Base-by-base conservation (phyloP, 2,329 filamentous ascomycete genomes). In the Biscogniauxia sp. region DNA sequence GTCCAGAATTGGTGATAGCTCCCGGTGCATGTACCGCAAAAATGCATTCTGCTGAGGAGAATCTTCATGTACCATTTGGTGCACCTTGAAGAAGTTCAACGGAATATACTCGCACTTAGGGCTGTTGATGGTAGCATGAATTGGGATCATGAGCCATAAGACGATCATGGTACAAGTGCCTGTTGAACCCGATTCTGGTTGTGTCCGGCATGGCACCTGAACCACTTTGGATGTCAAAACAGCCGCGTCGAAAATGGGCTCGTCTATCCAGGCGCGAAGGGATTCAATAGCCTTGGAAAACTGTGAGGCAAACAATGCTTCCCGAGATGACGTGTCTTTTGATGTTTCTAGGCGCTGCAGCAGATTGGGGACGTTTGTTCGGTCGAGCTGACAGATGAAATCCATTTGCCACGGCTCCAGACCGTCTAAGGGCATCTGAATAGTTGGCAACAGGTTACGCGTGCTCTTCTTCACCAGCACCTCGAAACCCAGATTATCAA, bases 41-140 rank as follows among this genome's bases (percentile, higher is more conserved):
- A 91, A 91, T 2, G 80, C 81, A 4, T 84, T 79, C 52, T 86
- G 81, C 64, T 86, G 83, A 0, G 79, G 75, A 32, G 81, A 78
- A 61, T 79, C 80, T 26, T 80, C 77, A 66, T 87, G 83, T 0
- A 85, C 80, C 63, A 88, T 82, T 72, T 91, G 89, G 60, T 88
- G 86, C 7, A 83, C 78, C 65, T 84, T 86, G 77, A 91, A 90
- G 65, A 91, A 86, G 52, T 76, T 82, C 28, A 90, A 75, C 0
- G 88, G 87, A 1, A 83, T 79, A 64, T 89, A 88, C 58, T 82
- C 79, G 68, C 84, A 83, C 26, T 80, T 79, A 1, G 81, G 76
- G 20, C 81, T 80, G 2, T 77, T 75, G 8, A 84, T 72, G 37
- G 79, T 80, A 17, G 80, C 78, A 64, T 89, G 84, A 26, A 90